Conservation (phyloP, 805 yeast genomes). For the Diddensiella caesifluorescens region DNA sequence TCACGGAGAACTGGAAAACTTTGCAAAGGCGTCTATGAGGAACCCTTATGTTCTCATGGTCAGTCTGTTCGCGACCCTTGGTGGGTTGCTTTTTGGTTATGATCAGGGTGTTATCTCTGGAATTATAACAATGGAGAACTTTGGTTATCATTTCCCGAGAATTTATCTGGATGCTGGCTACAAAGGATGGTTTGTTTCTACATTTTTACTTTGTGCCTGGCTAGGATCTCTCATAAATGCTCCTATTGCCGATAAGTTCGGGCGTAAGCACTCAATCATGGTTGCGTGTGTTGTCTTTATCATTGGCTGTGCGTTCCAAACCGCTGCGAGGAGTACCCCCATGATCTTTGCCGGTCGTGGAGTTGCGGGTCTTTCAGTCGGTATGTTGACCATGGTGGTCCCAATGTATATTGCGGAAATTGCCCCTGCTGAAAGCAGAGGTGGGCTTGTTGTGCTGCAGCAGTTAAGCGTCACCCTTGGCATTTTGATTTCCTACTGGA, state of each 20-base stretch:
- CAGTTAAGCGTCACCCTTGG: conserved; percentile 31
- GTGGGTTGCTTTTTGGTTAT: conserved; percentile 29
- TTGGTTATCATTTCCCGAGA: conserved; percentile 17
- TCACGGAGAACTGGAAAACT: no score
- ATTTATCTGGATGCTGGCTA: conserved; percentile 19
- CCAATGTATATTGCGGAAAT: conserved; percentile 50
- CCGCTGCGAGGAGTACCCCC: conserved; percentile 30
- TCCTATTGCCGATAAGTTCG: conserved; percentile 49
- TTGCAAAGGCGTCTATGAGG: conserved; percentile 18
- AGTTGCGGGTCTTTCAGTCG: conserved; percentile 49
- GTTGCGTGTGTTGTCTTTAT: conserved; percentile 34
- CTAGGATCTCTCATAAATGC: conserved; percentile 58
- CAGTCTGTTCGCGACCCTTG: conserved; percentile 28
- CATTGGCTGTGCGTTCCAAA: conserved; percentile 27
- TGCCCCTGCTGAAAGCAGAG: conserved; percentile 32
- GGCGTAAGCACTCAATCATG: conserved; percentile 59
- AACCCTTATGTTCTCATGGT: conserved; percentile 21
- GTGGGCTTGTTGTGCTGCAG: conserved; percentile 27
- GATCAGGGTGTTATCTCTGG: conserved; percentile 29
- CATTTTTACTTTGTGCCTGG: conserved; percentile 23
- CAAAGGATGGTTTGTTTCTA: conserved; percentile 19
- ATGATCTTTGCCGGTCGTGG: conserved; percentile 49
- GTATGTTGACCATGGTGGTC: conserved; percentile 45
- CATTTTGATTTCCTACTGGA: conserved; percentile 31
- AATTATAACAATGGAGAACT: conserved; percentile 24